Percentiles rank a stretch among this genome's conserved stretches.
Evolutionary conservation across 257 asterid species (phyloP).

Genomic region (Solanum gandarillasii): DNA sequence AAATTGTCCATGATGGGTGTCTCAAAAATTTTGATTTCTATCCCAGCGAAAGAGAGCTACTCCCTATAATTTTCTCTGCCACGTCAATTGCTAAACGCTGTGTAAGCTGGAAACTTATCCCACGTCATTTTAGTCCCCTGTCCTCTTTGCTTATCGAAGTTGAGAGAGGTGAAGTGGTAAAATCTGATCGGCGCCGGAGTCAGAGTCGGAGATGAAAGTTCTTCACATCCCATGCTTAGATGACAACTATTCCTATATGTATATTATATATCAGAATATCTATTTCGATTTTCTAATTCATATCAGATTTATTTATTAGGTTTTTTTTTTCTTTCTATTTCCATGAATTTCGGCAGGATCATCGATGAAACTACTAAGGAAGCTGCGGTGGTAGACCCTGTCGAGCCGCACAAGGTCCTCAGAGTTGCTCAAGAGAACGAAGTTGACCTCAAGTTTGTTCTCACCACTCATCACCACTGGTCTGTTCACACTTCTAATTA

Average conservation of each 20-base stretch:
- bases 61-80: not conserved
- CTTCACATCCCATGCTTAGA: constrained; percentile 62
- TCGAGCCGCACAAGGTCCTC: constrained; percentile 74
- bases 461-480: constrained; percentile 99
- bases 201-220: constrained; percentile 36
- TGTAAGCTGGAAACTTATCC: not conserved
- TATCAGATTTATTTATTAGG: not conserved
- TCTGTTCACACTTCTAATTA: not conserved
- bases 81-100: not conserved
- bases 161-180: not conserved
- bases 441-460: constrained; percentile 59
- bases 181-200: not conserved
- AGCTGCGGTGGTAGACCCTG: constrained; percentile 93
- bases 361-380: constrained; percentile 64
- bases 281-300: not conserved
- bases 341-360: constrained; percentile 7
- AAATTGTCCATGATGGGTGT: not conserved
- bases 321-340: not conserved
- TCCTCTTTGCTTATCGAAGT: not conserved
- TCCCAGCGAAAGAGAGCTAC: not conserved
- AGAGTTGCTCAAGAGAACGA: constrained; percentile 71
- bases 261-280: not conserved
- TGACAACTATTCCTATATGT: constrained; percentile 64
- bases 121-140: not conserved
- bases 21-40: not conserved